Base-by-base conservation (phyloP, 2,329 filamentous ascomycete genomes). In the Cladophialophora exuberans region DNA sequence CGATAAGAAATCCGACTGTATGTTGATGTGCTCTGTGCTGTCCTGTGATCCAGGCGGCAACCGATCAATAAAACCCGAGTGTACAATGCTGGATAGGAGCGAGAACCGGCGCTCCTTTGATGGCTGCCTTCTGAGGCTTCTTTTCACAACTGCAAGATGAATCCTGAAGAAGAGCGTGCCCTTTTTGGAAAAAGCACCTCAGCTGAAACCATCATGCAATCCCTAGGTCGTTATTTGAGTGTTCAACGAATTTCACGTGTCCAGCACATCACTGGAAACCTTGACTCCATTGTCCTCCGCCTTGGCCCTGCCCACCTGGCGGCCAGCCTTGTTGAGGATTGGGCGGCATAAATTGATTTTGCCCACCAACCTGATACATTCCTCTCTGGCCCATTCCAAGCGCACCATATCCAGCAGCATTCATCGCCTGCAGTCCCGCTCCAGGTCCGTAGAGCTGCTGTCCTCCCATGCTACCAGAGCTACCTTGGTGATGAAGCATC, bases 401-500 rank as follows among this genome's bases (percentile, higher is more conserved):
- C 30, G 45, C 48, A 7, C 50, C 53, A 42, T 61, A 64, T 11
- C 50, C 56, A 28, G 56, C 62, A 26, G 60, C 62, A 50, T 59
- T 59, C 53, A 65, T 65, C 9, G 62, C 63, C 49, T 62, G 60
- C n/a, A 65, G 51, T 35, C 60, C 63, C n/a, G 58, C 58, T 30
- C 62, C 63, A 46, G 61, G 61, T 22, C 59, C 60, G 26, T 62
- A 59, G 11, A 65, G 54, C 50, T 62, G 63, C 51, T 62, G 60
- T 11, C 58, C 57, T 17, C 55, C 57, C 22, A 62, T 52, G 26
- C 42, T 25, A 26, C 54, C 52, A 15, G 58, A 52, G 41, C 59
- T 60, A 25, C 56, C 51, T 46, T 62, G 61, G 35, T 60, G 59
- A 45, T 62, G 61, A 20, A 63, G 56, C 59, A 63, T 61, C 6